These are phyloP conservation scores for Saturnispora saitoi DNA, from an alignment of 805 yeast genomes.

Conservation along the genomic window DNA sequence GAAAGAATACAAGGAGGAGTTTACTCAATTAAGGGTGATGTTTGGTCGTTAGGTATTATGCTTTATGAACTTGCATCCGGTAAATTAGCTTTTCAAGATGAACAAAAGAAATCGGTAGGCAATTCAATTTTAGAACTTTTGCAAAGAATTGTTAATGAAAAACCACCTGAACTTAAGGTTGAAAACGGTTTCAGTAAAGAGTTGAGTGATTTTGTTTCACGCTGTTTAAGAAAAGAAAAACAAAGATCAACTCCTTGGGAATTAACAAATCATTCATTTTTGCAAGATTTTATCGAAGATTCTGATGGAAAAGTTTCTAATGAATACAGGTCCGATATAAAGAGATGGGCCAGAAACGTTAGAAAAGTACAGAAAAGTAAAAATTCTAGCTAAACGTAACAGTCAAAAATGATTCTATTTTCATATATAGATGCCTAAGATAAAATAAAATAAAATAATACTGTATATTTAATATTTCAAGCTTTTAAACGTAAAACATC, in stretches of 20 bases:
- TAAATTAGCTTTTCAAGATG: conserved; percentile 60
- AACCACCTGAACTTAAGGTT: conserved; percentile 60
- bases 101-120: conserved; percentile 30
- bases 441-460: background rate
- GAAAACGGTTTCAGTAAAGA: conserved; percentile 38
- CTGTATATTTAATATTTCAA: background rate
- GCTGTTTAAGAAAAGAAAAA: conserved; percentile 68
- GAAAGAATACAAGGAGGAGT: conserved; percentile 93
- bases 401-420: no score
- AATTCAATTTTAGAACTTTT: conserved; percentile 84
- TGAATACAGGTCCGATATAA: conserved; percentile 23
- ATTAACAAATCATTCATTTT: conserved; percentile 36
- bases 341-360: conserved; percentile 31
- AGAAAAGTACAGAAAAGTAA: conserved; percentile 31
- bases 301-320: conserved; percentile 21
- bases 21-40: conserved; percentile 91
- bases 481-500: conserved; percentile 36
- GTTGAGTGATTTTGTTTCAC: conserved; percentile 61
- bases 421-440: conserved; percentile 9
- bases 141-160: conserved; percentile 90
- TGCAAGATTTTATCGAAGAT: conserved; percentile 21
- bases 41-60: conserved; percentile 94
- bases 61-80: conserved; percentile 85
- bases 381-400: background rate
- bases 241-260: conserved; percentile 69